Percentiles rank a stretch among this genome's conserved stretches.
These are phyloP conservation scores for Neocucurbitaria cava DNA, from an alignment of 2,329 filamentous ascomycete species.

Conservation along the genomic window DNA sequence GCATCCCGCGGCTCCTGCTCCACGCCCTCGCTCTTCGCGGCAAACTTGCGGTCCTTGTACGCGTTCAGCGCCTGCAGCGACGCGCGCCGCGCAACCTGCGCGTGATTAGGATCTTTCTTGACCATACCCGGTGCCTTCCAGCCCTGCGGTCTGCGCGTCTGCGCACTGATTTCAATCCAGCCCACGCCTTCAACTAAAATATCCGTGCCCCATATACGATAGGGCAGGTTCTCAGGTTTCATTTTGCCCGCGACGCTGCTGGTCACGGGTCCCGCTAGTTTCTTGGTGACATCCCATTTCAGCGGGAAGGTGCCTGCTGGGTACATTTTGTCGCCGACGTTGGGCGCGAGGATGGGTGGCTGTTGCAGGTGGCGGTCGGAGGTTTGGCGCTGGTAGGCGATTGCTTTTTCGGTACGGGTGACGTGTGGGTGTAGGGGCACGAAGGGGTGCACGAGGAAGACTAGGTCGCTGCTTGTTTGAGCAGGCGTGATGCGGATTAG, in stretches of 20 bases:
- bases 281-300: slow-evolving; percentile 81
- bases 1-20: slow-evolving; percentile 38
- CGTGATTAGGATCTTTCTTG: slow-evolving; percentile 51
- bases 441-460: slow-evolving; percentile 86
- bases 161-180: slow-evolving; percentile 87
- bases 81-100: slow-evolving; percentile 19
- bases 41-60: slow-evolving; percentile 25
- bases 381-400: slow-evolving; percentile 68
- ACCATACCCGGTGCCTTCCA: slow-evolving; percentile 54
- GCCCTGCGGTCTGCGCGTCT: slow-evolving; percentile 65
- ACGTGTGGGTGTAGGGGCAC: slow-evolving; percentile 78
- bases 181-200: slow-evolving; percentile 91
- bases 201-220: slow-evolving; percentile 79
- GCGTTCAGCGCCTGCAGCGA: slow-evolving; percentile 13
- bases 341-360: slow-evolving; percentile 63
- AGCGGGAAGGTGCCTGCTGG: slow-evolving; percentile 77
- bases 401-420: slow-evolving; percentile 80
- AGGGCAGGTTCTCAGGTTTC: slow-evolving; percentile 75
- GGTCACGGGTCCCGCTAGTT: slow-evolving; percentile 76
- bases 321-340: slow-evolving; percentile 44
- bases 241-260: slow-evolving; percentile 67
- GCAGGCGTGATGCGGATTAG: slow-evolving; percentile 88
- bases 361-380: slow-evolving; percentile 66
- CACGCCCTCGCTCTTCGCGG: slow-evolving; percentile 17
- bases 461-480: slow-evolving; percentile 64